Evolutionary conservation across 83 land plant species (phyloP).

Genomic region (Diphasiastrum complanatum): DNA sequence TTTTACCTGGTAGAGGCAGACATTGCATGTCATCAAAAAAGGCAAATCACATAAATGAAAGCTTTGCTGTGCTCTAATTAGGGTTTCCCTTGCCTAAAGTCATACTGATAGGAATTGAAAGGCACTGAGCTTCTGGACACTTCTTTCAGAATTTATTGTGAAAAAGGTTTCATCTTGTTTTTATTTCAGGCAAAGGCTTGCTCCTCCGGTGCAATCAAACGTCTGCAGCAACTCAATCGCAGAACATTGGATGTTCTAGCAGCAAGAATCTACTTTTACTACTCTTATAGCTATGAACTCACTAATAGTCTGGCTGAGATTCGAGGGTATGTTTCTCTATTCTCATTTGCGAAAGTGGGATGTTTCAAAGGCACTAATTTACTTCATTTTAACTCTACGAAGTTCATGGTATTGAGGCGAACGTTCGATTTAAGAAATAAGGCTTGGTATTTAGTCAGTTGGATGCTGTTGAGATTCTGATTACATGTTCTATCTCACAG

Average conservation of each 20-base stretch:
- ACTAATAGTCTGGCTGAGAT: conserved; percentile 83
- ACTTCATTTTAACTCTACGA: not conserved
- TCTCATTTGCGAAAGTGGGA: not conserved
- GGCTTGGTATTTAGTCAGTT: not conserved
- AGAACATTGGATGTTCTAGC: conserved; percentile 92
- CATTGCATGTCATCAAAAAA: not conserved
- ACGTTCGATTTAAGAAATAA: not conserved
- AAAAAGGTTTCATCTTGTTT: conserved; percentile 1
- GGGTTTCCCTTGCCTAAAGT: not conserved
- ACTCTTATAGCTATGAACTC: conserved; percentile 78
- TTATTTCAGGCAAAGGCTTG: conserved; percentile 73
- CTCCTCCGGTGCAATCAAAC: conserved; percentile 65
- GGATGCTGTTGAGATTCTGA: not conserved
- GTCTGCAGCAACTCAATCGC: conserved; percentile 68
- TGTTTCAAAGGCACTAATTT: not conserved
- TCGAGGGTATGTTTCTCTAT: conserved; percentile 66
- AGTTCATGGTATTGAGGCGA: no score
- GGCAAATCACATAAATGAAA: not conserved
- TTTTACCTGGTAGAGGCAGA: conserved; percentile 6
- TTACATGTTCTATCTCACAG: conserved; percentile 30
- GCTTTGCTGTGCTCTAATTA: not conserved
- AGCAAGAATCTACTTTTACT: conserved; percentile 81
- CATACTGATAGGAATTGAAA: no score
- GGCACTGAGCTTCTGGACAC: not conserved
- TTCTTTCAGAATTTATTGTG: not conserved